phyloP scores from a whole-genome alignment of 345 rosid genomes.

The Populus nigra region DNA sequence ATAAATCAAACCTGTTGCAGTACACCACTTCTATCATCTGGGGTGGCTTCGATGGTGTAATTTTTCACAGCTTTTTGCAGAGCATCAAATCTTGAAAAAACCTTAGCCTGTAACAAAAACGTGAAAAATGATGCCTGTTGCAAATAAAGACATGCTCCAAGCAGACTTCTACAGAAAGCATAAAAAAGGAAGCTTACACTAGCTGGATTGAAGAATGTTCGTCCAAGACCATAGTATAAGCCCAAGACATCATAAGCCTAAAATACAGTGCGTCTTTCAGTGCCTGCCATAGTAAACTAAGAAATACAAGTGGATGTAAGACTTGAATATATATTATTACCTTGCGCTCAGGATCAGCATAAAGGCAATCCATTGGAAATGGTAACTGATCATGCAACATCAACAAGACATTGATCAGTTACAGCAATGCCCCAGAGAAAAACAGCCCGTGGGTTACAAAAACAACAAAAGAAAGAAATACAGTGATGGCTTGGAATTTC shows the following conservation, averaged over 20 bases:
- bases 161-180: neutral
- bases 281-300: neutral
- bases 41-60: slow-evolving; percentile 80
- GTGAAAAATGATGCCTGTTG: neutral
- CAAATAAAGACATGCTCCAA: neutral
- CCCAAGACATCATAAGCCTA: slow-evolving; percentile 87
- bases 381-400: slow-evolving; percentile 52
- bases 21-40: slow-evolving; percentile 74
- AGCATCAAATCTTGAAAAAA: slow-evolving; percentile 60
- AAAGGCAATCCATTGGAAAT: slow-evolving; percentile 81
- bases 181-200: slow-evolving; percentile 44
- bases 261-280: slow-evolving; percentile 9
- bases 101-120: slow-evolving; percentile 45
- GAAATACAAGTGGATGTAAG: neutral
- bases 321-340: slow-evolving; percentile 27
- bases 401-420: slow-evolving; percentile 12
- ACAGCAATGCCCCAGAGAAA: neutral
- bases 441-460: neutral
- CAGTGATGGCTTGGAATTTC: neutral
- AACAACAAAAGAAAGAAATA: neutral
- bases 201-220: slow-evolving; percentile 84
- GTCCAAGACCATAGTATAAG: slow-evolving; percentile 73
- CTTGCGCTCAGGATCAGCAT: slow-evolving; percentile 89
- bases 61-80: slow-evolving; percentile 57
- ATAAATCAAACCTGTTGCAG: slow-evolving; percentile 67